These are phyloP conservation scores for Sporobolomyces roseus DNA, from an alignment of 768 basidiomycete genomes.

Conservation along the genomic window DNA sequence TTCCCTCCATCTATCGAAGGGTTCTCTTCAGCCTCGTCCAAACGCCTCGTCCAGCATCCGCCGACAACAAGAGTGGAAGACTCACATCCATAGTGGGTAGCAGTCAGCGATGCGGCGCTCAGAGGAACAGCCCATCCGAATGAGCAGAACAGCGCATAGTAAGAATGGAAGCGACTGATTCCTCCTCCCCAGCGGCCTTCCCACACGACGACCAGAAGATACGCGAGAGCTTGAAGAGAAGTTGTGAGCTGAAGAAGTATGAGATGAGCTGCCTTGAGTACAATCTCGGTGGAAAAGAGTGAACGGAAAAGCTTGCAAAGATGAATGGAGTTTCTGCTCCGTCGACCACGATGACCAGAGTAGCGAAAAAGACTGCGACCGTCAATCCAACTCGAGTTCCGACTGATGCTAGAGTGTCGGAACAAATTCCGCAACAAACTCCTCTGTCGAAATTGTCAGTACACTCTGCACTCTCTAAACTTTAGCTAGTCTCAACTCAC, in stretches of 20 bases:
- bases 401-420: constrained; percentile 15
- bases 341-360: constrained; percentile 13
- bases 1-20: constrained; percentile 5
- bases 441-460: constrained; percentile 3
- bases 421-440: constrained; percentile 22
- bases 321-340: constrained; percentile 25
- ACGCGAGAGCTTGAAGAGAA: constrained; percentile 20
- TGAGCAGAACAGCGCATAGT: constrained; percentile 25
- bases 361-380: constrained; percentile 22
- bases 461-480: not conserved
- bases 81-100: constrained; percentile 17
- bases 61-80: too few relatives aligned
- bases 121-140: constrained; percentile 24
- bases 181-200: not conserved
- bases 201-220: constrained; percentile 14
- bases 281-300: not conserved
- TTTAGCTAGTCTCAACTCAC: not conserved
- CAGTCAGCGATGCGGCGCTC: constrained; percentile 17
- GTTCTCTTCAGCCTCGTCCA: not conserved
- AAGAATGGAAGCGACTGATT: constrained; percentile 31
- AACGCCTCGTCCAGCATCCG: not conserved
- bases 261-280: too few relatives aligned
- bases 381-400: constrained; percentile 23
- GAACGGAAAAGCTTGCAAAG: not conserved
- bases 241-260: constrained; percentile 2